These are phyloP conservation scores for Anacardium occidentale DNA, from an alignment of 345 rosid genomes.

Conservation along the genomic window DNA sequence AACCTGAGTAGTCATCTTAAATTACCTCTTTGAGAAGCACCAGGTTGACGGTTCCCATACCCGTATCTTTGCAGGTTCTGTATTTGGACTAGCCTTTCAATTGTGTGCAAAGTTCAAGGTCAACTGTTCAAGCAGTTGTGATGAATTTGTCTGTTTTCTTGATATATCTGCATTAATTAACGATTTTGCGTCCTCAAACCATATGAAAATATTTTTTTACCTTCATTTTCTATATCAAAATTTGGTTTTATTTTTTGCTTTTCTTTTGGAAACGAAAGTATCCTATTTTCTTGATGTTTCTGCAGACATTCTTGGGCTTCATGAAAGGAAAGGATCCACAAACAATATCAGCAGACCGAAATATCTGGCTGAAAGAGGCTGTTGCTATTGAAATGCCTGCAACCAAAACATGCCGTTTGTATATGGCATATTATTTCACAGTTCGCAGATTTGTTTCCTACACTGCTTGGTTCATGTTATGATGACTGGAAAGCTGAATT, in stretches of 20 bases:
- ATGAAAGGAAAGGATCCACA: constrained; percentile 59
- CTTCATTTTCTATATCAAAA: constrained; percentile 3
- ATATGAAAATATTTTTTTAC: not conserved
- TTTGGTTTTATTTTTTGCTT: not conserved
- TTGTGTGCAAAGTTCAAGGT: not conserved
- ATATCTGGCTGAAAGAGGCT: constrained; percentile 58
- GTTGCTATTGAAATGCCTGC: constrained; percentile 46
- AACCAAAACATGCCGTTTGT: constrained; percentile 52
- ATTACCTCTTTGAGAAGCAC: not conserved
- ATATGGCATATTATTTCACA: constrained; percentile 52
- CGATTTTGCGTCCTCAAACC: not conserved
- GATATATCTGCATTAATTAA: not conserved
- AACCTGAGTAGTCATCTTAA: not conserved
- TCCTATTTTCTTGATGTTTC: constrained; percentile 5
- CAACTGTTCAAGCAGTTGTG: not conserved
- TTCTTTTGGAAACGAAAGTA: not conserved
- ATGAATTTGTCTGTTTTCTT: not conserved
- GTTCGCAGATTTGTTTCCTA: constrained; percentile 53
- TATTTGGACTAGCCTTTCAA: not conserved
- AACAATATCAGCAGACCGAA: constrained; percentile 54
- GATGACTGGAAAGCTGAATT: constrained; percentile 58
- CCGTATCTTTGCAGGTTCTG: not conserved
- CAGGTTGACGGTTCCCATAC: not conserved
- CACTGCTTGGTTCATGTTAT: constrained; percentile 44
- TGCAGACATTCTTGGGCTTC: constrained; percentile 53